Evolutionary conservation across 2,329 filamentous ascomycete genomes (phyloP).

Genomic region (Fusarium compactum): DNA sequence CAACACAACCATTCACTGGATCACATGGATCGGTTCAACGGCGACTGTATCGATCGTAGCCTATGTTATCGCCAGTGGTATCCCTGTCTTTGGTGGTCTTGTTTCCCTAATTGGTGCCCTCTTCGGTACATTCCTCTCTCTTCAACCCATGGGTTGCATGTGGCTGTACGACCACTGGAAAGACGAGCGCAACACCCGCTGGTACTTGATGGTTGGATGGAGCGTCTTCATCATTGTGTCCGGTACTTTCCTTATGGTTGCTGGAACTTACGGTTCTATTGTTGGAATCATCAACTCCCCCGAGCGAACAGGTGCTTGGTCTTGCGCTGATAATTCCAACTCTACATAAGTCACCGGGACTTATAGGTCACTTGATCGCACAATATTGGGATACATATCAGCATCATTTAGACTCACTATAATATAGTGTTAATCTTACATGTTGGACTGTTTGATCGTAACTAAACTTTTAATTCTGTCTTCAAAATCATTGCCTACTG

Average conservation of each 20-base stretch:
- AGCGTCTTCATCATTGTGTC: conserved; percentile 21
- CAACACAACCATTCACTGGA: conserved; percentile 49
- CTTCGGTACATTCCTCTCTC: conserved; percentile 48
- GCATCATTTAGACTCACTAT: background rate
- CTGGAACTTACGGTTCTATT: conserved; percentile 60
- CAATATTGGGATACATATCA: background rate
- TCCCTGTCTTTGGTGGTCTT: conserved; percentile 44
- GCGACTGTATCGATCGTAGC: conserved; percentile 41
- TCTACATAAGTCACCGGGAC: conserved; percentile 21
- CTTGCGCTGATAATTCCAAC: conserved; percentile 59
- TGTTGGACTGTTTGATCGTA: too few species aligned
- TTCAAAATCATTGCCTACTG: too few species aligned
- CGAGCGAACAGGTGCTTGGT: conserved; percentile 55
- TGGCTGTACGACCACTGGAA: conserved; percentile 48
- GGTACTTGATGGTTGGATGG: conserved; percentile 33
- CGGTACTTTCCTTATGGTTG: conserved; percentile 56
- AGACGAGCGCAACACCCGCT: conserved; percentile 23
- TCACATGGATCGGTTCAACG: conserved; percentile 49
- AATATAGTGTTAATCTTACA: accelerated
- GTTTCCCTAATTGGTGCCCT: conserved; percentile 50
- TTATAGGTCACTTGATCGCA: background rate
- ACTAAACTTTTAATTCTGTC: too few species aligned
- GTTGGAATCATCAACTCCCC: conserved; percentile 52
- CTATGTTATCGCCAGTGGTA: conserved; percentile 45
- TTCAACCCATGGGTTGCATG: conserved; percentile 48